Conservation (phyloP, 2,329 filamentous ascomycete species). For the Aspergillus tamarii region DNA sequence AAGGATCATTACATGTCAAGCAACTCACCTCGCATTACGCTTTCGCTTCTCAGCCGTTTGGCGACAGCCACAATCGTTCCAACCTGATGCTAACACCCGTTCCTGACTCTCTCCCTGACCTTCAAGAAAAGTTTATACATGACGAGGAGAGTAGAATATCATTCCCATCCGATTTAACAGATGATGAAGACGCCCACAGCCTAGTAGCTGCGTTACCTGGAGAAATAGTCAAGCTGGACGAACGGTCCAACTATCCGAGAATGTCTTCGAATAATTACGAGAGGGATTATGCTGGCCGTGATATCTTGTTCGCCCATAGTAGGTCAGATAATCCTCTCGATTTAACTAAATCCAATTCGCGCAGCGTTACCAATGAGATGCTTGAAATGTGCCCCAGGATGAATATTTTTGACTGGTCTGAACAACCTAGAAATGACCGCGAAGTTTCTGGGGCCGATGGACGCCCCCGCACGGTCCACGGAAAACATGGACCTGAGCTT, state of each 20-base stretch:
- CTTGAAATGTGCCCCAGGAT: conserved; percentile 50
- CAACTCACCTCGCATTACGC: conserved; percentile 54
- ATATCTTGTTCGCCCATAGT: conserved; percentile 8
- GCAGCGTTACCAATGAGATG: conserved; percentile 22
- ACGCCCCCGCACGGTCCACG: conserved; percentile 65
- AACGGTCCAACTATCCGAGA: conserved; percentile 9
- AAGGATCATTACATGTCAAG: conserved; percentile 49
- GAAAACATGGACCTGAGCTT: conserved; percentile 61
- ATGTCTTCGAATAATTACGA: conserved; percentile 14
- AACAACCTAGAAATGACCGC: conserved; percentile 58
- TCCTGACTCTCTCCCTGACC: conserved; percentile 15
- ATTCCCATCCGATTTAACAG: conserved; percentile 28
- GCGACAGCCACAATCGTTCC: conserved; percentile 22
- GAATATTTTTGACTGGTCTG: conserved; percentile 68
- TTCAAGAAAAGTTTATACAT: conserved; percentile 14
- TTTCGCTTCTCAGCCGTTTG: conserved; percentile 37
- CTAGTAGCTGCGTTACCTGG: conserved; percentile 33
- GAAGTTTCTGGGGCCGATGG: conserved; percentile 56
- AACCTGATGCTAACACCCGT: conserved; percentile 24
- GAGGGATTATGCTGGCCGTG: conserved; percentile 1
- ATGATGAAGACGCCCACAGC: conserved; percentile 32
- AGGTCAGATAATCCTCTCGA: conserved; percentile 5
- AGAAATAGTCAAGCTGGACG: conserved; percentile 20
- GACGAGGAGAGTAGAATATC: conserved; percentile 24
- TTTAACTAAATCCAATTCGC: conserved; percentile 18